Percentiles rank a stretch among this genome's conserved stretches.
These are phyloP conservation scores for Astrephomene gubernaculifera DNA, from an alignment of 139 green algal species.

Conservation along the genomic window DNA sequence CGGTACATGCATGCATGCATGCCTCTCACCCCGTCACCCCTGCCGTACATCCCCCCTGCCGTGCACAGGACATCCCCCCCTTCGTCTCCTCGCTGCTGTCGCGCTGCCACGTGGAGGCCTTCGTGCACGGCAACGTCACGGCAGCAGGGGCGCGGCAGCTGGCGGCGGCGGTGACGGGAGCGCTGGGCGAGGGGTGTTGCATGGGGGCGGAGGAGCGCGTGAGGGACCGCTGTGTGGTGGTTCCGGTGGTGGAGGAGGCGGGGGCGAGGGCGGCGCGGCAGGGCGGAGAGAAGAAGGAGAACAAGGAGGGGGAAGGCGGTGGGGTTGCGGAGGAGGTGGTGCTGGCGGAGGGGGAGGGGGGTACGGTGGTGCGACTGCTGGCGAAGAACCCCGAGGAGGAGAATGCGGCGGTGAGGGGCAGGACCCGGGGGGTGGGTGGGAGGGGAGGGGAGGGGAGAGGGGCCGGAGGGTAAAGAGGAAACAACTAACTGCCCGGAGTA, in stretches of 20 bases:
- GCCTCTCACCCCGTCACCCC: neutral
- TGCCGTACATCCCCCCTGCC: neutral
- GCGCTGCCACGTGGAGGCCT: conserved; percentile 77
- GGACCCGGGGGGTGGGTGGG: too few relatives aligned
- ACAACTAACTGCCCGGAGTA: too few relatives aligned
- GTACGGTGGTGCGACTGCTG: conserved; percentile 33
- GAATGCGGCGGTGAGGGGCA: conserved; percentile 67
- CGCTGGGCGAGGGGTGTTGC: conserved; percentile 8
- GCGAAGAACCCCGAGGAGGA: conserved; percentile 87
- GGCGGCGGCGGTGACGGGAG: neutral
- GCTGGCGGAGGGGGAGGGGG: neutral
- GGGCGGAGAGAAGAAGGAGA: neutral
- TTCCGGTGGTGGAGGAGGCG: conserved; percentile 49
- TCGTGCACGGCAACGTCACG: conserved; percentile 89
- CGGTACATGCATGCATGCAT: too few relatives aligned
- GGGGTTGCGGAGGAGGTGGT: neutral
- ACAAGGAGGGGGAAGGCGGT: neutral
- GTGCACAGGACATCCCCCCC: conserved; percentile 19
- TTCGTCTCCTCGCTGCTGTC: conserved; percentile 50
- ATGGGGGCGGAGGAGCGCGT: conserved; percentile 46
- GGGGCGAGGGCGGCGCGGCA: neutral
- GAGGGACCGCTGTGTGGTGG: conserved; percentile 51
- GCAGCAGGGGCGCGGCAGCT: conserved; percentile 59
- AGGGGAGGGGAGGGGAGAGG: too few relatives aligned
- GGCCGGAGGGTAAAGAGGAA: too few relatives aligned